These are phyloP conservation scores for Salvia hispanica DNA, from an alignment of 257 asterid species.

Conservation along the genomic window DNA sequence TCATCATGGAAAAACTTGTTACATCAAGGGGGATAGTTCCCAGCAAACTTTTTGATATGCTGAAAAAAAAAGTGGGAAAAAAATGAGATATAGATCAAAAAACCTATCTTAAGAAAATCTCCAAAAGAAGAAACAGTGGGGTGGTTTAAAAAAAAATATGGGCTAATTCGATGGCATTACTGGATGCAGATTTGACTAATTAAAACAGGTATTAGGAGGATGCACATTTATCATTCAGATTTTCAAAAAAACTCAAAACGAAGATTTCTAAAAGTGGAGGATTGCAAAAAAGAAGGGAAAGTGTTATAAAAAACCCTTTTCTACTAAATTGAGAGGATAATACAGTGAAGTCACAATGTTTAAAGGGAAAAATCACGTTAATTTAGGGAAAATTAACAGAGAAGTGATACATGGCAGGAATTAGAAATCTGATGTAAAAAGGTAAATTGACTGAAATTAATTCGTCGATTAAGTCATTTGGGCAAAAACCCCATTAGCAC, in stretches of 20 bases:
- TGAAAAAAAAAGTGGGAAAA: conserved; percentile 42
- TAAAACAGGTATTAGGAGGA: not conserved
- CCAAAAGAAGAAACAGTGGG: not conserved
- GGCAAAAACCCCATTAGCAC: not conserved
- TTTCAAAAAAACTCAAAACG: no score
- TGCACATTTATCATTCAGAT: not conserved
- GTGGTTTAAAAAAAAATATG: not conserved
- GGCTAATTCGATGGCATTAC: not conserved
- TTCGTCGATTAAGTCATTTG: not conserved
- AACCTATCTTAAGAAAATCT: not conserved
- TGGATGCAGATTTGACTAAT: conserved; percentile 14
- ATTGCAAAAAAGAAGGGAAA: not conserved
- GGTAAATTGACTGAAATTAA: not conserved
- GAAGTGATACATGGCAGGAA: not conserved
- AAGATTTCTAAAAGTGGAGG: not conserved
- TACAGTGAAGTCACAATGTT: not conserved
- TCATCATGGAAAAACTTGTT: conserved; percentile 65
- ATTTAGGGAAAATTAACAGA: not conserved
- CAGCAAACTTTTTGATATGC: conserved; percentile 97
- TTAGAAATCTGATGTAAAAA: not conserved
- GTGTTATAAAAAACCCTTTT: conserved; percentile 13
- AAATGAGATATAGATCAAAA: not conserved
- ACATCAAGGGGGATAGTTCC: conserved; percentile 94
- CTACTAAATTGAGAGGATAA: not conserved
- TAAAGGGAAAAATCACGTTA: no score